Base-by-base conservation (phyloP, 345 rosid genomes). In the Mercurialis annua region DNA sequence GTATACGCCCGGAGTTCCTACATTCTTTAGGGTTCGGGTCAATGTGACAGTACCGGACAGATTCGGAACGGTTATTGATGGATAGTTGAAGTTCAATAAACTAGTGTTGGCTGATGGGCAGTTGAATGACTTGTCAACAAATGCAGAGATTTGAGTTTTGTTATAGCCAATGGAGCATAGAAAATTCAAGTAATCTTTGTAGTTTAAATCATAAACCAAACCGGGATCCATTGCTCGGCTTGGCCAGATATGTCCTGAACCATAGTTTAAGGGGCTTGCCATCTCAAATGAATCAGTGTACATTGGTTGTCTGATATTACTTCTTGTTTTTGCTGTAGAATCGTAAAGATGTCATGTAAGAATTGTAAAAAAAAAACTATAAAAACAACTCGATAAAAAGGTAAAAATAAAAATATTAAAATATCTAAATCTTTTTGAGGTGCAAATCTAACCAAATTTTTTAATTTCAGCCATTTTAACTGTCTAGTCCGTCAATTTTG, bases 91-190 rank as follows among this genome's bases (percentile, higher is more conserved):
- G 30, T 54, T 33, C 10, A 52, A 20, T 1, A 73, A 11, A 17
- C 30, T 53, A 6, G 42, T 61, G 5, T 57, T 30, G 26, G 24
- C 46, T 8, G 68, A 15, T 6, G 57, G 77, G 49, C 77, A 67
- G 10, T 16, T 44, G 58, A 53, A 66, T 15, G 63, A 1, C 24
- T 16, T 11, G 10, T 71, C 50, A 26, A 14, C 4, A 62, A 73
- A 67, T 5, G 24, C 10, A 46, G 56, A 36, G 10, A 67, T 23
- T 47, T 67, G 68, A 16, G 62, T 62, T 46, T 43, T 10, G 15
- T 67, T 67, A 50, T 67, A 73, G 38, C 72, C 72, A 1, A 61
- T 48, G 62, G 67, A 33, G 60, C 77, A 73, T 5, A 73, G 31
- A 36, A 66, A 67, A 47, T 61, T 66, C 29, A 67, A 30, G 77